These are phyloP conservation scores for Calonectria pseudoreteaudii DNA, from an alignment of 2,329 filamentous ascomycete species.

Conservation along the genomic window DNA sequence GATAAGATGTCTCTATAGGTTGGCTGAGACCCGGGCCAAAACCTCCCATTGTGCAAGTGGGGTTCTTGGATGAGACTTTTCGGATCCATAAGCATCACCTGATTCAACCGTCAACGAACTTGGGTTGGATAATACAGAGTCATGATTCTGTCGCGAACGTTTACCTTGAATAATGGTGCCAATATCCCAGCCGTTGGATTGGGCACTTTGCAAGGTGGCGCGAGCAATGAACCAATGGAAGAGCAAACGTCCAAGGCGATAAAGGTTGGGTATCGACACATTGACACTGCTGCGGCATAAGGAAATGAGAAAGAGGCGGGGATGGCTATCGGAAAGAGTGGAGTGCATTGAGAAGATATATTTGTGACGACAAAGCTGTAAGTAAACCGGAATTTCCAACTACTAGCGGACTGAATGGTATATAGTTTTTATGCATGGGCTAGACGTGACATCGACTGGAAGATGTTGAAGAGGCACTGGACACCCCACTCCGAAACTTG, in stretches of 20 bases:
- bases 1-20: not conserved
- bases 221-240: not conserved
- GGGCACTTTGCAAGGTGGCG: not conserved
- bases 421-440: not conserved
- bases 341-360: not conserved
- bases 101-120: not conserved
- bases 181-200: not conserved
- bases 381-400: not conserved
- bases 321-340: not conserved
- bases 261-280: not conserved
- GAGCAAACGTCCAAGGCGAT: not conserved
- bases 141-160: not conserved
- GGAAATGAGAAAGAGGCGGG: not conserved
- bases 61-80: not conserved
- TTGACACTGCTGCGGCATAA: not conserved
- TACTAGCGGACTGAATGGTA: too few species aligned
- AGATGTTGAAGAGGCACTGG: not conserved
- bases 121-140: not conserved
- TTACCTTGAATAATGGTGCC: not conserved
- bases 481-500: not conserved
- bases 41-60: not conserved
- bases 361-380: not conserved
- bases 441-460: not conserved
- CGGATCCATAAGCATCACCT: not conserved
- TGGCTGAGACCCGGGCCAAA: not conserved